Evolutionary conservation across 169 alveolate genomes (phyloP), one percentile per base, ranked within the genome.

Genomic region (Toxoplasma gondii): DNA sequence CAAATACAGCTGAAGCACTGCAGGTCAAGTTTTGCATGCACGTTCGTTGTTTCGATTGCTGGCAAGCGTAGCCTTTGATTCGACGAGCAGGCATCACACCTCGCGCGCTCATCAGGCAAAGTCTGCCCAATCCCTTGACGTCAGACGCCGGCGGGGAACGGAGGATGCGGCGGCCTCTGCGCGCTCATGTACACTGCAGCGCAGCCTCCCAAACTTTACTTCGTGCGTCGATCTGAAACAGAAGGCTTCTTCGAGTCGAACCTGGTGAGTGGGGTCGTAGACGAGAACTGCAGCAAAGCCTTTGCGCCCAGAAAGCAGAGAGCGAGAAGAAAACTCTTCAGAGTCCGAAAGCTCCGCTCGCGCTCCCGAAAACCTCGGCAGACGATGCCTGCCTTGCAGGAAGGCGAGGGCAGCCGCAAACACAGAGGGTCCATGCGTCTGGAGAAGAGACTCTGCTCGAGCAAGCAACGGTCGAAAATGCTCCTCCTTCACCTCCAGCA

Each of bases 261-360:
- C 84, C 84, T 31, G 27, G 84, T 74, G 84, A 2, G 84, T 19
- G 16, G 84, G 84, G 44, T 74, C 84, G 84, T 74, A 74, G 49
- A 74, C 39, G 49, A 74, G 84, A 16, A 74, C 39, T 4, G 84
- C 41, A 24, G 43, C 84, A 44, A 19, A 74, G 44, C 43, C 43
- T n/a, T 74, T 74, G 24, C 84, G 39, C 12, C 84, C 84, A 7
- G 84, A 5, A 1, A 74, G 84, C 38, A 74, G 44, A 10, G 84
- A 74, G 19, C 84, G 84, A 17, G 24, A 36, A 31, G 9, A 16
- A 7, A 0, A 16, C n/a, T 34, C 84, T 17, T 74, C 84, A 41
- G 22, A 1, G 16, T 44, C 27, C 5, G 12, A 44, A 41, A 12
- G 44, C 12, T 31, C 43, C 44, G 39, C 82, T 34, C 16, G 36